phyloP scores from a whole-genome alignment of 305 asterid genomes.

The Fraxinus floribunda region DNA sequence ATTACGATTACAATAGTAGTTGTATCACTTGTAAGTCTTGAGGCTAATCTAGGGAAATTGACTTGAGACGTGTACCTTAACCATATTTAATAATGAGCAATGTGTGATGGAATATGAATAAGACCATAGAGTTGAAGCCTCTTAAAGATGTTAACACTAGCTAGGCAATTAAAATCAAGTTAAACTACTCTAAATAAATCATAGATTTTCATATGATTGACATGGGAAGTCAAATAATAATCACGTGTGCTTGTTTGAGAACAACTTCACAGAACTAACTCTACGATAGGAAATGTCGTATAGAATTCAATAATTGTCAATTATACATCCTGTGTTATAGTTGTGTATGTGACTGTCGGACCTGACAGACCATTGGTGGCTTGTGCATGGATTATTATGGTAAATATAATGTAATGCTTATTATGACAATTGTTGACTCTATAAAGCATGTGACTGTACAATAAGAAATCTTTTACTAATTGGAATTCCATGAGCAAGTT shows the following conservation, averaged over 20 bases:
- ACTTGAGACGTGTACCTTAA: neutral
- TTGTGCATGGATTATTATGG: neutral
- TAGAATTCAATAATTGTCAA: neutral
- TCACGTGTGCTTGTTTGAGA: neutral
- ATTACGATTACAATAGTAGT: neutral
- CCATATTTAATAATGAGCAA: neutral
- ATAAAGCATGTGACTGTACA: neutral
- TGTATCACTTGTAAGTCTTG: neutral
- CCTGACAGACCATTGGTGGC: neutral
- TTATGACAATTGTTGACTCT: neutral
- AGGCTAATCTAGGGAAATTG: neutral
- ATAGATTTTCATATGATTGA: neutral
- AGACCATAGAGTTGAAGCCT: neutral
- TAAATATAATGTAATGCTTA: neutral
- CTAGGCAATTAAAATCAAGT: neutral
- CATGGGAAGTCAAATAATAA: neutral
- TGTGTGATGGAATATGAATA: neutral
- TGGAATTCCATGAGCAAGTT: neutral
- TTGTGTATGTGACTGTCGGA: neutral
- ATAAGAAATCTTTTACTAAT: neutral
- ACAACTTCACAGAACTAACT: neutral
- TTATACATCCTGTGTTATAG: neutral
- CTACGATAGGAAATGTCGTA: neutral
- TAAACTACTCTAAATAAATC: neutral
- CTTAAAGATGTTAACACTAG: neutral